Conservation (phyloP, 2,329 filamentous ascomycete species). For the Pyricularia grisea region DNA sequence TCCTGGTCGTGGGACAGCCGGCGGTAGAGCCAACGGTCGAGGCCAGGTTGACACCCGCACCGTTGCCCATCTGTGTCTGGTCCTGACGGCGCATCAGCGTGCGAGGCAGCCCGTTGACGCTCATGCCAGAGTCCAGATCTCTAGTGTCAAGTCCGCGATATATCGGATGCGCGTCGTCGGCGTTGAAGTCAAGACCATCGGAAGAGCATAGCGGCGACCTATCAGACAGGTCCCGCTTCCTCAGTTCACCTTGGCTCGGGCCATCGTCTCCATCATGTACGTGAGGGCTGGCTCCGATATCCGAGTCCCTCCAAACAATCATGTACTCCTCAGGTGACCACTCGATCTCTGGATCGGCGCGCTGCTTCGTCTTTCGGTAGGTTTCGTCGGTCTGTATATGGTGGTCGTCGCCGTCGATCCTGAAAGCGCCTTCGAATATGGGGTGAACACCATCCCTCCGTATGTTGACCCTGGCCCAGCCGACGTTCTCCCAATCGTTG, state of each 20-base stretch:
- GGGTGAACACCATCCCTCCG: constrained; percentile 67
- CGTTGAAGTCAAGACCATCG: constrained; percentile 73
- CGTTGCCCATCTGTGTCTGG: constrained; percentile 60
- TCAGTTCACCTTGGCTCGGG: constrained; percentile 51
- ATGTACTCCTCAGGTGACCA: constrained; percentile 60
- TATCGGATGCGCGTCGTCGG: constrained; percentile 60
- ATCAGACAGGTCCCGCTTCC: constrained; percentile 32
- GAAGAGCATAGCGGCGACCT: constrained; percentile 54
- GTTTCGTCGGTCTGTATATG: constrained; percentile 70
- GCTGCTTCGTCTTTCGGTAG: constrained; percentile 64
- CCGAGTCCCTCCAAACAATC: constrained; percentile 88
- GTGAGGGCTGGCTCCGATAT: constrained; percentile 44
- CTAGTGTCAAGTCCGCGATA: constrained; percentile 41
- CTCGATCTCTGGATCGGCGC: constrained; percentile 58
- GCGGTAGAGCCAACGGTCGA: constrained; percentile 68
- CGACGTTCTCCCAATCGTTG: constrained; percentile 65
- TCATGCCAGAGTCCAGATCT: constrained; percentile 3
- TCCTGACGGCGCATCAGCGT: constrained; percentile 66
- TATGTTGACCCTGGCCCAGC: constrained; percentile 79
- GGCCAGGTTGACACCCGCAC: constrained; percentile 69
- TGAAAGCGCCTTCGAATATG: constrained; percentile 85
- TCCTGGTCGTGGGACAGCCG: constrained; percentile 86
- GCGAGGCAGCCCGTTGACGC: constrained; percentile 47
- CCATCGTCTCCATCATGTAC: constrained; percentile 4
- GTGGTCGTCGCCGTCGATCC: constrained; percentile 71